Base-by-base conservation (phyloP, 495 filamentous ascomycete genomes). In the Daldinia childiae region DNA sequence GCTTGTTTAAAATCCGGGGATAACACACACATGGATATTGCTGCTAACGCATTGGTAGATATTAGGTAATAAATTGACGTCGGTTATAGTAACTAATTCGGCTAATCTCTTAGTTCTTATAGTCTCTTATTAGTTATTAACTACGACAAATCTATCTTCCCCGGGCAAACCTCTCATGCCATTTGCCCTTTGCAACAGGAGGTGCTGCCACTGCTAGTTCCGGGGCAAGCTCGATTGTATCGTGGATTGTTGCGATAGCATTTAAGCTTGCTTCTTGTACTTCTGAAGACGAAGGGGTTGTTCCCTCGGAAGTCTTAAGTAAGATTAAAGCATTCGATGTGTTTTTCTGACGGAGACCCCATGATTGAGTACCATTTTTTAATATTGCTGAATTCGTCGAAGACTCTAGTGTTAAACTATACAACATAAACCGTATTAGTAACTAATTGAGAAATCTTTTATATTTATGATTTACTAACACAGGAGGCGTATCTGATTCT, bases 291-390 rank as follows among this genome's bases (percentile, higher is more conserved):
- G 66, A 59, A 36, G 56, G 54, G 48, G 41, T 41, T 52, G 58
- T 65, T 17, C 62, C 52, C 15, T 66, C 66, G 5, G 71, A 76
- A 19, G 92, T 86, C 30, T 83, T 78, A 29, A 93, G 82, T 7
- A 97, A 76, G 78, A 93, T 91, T 38, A 97, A 81, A 6, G 91
- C 90, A 76, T 98, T 98, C 15, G 93, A 97, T 0, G 93, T 95
- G 75, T 95, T 93, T 68, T 97, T 93, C 79, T 97, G 93, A 19
- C 92, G 92, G 57, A 97, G 84, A 32, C 88, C 88, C 83, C 90
- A 98, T 19, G 90, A 94, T 76, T 88, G 84, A 15, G 83, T 80
- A 2, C 86, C 78, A 3, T 90, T 91, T 77, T 89, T 93, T 66
- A 98, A 85, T 61, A 95, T 87, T 45, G 92, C 91, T 65, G 90